Evolutionary conservation across 129 eudicot species (phyloP), one percentile per base, ranked within the genome.

Genomic region (Centrapalus pauciflorus): DNA sequence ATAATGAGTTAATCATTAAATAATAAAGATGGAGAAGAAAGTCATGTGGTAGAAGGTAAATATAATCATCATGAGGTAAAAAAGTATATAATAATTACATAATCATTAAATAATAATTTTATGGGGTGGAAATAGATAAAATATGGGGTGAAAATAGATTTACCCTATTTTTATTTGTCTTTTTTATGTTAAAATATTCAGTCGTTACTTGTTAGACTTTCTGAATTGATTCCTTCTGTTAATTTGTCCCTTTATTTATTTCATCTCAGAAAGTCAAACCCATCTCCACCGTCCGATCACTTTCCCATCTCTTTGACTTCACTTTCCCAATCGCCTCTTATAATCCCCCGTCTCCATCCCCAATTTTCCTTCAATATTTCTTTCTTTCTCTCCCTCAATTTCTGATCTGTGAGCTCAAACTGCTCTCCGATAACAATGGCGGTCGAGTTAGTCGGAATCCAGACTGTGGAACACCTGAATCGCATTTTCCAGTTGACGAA

Each of bases 381-480:
- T 16, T 32, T 41, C 59, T 66, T 35, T 59, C 9, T 25, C 70
- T 51, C 35, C 2, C 10, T 35, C 30, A 56, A 3, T 26, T 37
- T 12, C 29, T 55, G 19, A 43, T 19, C 58, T 12, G 30, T 11
- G 1, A 46, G 1, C 17, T 14, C 38, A 51, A 7, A 17, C n/a
- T 43, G 13, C 25, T 35, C 65, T 67, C 0, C 51, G 43, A 8
- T 43, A 24, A 12, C 75, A 71, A 76, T 70, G 81, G 72, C 81
- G 37, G 76, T 76, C 14, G 81, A 76, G 62, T 71, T 76, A n/a
- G 81, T 76, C 3, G 81, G 76, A 35, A 55, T 76, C 8, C 72
- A 76, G 10, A 33, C 72, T 2, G 20, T 64, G 13, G 72, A 70
- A 11, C 76, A 70, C 35, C 76, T 69, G 0, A 69, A 62, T 43